phyloP scores from a whole-genome alignment of 345 rosid genomes.

The Heritiera littoralis region DNA sequence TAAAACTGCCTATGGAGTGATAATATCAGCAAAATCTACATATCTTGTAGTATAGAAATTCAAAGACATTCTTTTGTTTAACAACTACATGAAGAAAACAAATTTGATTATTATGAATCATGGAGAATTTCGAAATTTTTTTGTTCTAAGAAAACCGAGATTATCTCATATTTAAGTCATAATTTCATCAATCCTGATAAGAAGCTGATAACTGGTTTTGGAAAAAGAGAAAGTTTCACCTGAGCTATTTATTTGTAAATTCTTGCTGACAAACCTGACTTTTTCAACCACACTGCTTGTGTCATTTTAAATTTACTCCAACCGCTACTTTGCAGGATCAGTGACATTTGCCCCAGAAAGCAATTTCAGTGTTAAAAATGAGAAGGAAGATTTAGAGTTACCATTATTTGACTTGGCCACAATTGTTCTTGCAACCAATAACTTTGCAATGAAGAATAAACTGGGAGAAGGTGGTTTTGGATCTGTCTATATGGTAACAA shows the following conservation, averaged over 20 bases:
- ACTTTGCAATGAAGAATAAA: slow-evolving; percentile 30
- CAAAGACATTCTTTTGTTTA: not conserved
- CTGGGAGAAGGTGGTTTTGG: slow-evolving; percentile 50
- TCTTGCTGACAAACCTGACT: not conserved
- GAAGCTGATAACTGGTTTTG: too few relatives aligned
- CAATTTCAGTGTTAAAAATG: slow-evolving; percentile 5
- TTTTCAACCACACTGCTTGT: not conserved
- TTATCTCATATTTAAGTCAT: too few relatives aligned
- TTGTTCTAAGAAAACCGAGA: too few relatives aligned
- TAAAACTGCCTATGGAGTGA: not conserved
- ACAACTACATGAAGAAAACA: not conserved
- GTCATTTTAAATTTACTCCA: not conserved
- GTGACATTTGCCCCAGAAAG: not conserved
- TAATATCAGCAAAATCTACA: not conserved
- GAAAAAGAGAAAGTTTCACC: too few relatives aligned
- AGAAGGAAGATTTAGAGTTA: slow-evolving; percentile 34
- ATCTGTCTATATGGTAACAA: slow-evolving; percentile 43
- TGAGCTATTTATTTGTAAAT: not conserved
- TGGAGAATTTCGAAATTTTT: not conserved
- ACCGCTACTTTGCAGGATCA: not conserved
- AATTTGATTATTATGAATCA: not conserved
- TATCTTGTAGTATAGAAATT: not conserved
- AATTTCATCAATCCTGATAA: too few relatives aligned
- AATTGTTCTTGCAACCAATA: slow-evolving; percentile 32
- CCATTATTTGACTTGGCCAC: slow-evolving; percentile 34